phyloP scores from a whole-genome alignment of 768 basidiomycete genomes.

The Phaffia tasmanica region DNA sequence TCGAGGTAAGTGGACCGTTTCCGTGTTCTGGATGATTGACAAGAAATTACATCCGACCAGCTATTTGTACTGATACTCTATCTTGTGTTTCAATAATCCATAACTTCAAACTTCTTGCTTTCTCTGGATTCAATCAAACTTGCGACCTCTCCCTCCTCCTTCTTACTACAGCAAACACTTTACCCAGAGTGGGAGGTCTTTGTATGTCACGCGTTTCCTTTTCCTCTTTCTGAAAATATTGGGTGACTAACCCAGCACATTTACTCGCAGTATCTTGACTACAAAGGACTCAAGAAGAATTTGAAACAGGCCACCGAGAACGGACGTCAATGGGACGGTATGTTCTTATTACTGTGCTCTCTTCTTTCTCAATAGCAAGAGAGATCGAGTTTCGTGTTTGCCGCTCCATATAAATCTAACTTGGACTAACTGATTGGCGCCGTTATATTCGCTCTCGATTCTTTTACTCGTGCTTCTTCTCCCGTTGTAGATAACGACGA shows the following conservation, averaged over 20 bases:
- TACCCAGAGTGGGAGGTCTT: slow-evolving; percentile 69
- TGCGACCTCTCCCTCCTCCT: background rate
- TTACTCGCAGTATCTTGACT: slow-evolving; percentile 63
- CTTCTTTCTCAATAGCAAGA: background rate
- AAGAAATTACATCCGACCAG: too few species aligned
- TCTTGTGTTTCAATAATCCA: background rate
- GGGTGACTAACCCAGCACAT: background rate
- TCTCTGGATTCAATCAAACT: background rate
- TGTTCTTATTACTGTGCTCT: slow-evolving; percentile 5
- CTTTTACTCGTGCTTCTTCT: slow-evolving; percentile 33
- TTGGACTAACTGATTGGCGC: slow-evolving; percentile 41
- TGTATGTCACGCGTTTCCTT: background rate
- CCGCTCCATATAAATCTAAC: background rate
- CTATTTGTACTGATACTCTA: background rate
- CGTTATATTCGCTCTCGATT: slow-evolving; percentile 32
- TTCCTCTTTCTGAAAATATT: background rate
- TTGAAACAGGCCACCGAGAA: slow-evolving; percentile 54
- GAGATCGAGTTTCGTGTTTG: background rate
- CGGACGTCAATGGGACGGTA: slow-evolving; percentile 3
- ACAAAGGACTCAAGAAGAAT: slow-evolving; percentile 76
- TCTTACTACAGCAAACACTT: slow-evolving; percentile 56
- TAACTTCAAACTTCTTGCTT: background rate
- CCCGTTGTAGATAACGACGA: slow-evolving; percentile 72
- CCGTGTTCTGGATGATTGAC: too few species aligned
- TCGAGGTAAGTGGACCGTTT: slow-evolving; percentile 30